phyloP scores from a whole-genome alignment of 495 filamentous ascomycete species.

The Penicillium canariense region DNA sequence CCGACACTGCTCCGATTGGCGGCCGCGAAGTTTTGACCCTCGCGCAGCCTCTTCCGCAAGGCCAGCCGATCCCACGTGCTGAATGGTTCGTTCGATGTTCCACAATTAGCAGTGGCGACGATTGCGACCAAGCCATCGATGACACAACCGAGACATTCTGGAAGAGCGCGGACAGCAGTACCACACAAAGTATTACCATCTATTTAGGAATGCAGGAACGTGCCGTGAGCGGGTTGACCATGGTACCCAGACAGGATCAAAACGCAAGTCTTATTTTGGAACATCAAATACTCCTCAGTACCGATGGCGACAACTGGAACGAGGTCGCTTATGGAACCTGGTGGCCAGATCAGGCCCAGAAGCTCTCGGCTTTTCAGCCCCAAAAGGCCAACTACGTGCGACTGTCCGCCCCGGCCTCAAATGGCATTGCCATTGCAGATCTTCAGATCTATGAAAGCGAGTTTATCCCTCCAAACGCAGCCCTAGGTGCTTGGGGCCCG shows the following conservation, averaged over 20 bases:
- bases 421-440: conserved; percentile 31
- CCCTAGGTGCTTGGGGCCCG: conserved; percentile 40
- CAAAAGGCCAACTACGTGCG: conserved; percentile 37
- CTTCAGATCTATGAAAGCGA: conserved; percentile 20
- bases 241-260: conserved; percentile 7
- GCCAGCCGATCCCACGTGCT: neutral
- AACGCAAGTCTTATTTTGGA: conserved; percentile 1
- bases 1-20: neutral
- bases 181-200: conserved; percentile 3
- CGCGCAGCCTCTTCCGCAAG: conserved; percentile 4
- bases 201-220: neutral
- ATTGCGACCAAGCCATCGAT: conserved; percentile 5
- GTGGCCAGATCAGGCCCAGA: conserved; percentile 34
- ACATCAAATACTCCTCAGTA: conserved; percentile 37
- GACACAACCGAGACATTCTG: neutral
- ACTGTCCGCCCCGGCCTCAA: conserved; percentile 16
- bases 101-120: neutral
- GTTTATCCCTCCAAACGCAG: neutral
- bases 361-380: conserved; percentile 38
- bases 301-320: conserved; percentile 37
- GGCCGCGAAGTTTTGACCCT: conserved; percentile 1
- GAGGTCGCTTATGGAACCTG: conserved; percentile 45
- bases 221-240: conserved; percentile 4
- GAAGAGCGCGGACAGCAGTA: neutral
- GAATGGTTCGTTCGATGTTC: conserved; percentile 1